Conservation (phyloP, 176 grass and related monocot species). For the Oryza punctata region DNA sequence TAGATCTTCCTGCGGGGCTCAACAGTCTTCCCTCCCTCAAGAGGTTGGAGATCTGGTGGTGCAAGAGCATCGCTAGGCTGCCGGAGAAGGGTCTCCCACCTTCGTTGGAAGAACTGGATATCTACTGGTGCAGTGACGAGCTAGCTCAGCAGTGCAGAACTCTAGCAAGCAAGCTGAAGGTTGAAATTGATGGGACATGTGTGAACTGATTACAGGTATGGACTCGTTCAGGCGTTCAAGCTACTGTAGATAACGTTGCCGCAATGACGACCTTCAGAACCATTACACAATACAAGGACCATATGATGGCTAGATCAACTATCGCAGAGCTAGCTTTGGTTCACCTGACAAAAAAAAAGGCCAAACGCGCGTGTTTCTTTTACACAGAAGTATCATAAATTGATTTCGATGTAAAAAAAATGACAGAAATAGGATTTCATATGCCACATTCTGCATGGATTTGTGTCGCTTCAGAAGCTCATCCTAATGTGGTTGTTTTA, state of each 20-base stretch:
- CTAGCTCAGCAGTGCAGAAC: neutral
- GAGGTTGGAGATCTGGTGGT: fast-evolving
- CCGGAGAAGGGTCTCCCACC: constrained; percentile 1
- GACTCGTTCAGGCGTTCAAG: no score
- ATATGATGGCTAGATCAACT: neutral
- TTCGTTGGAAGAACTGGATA: neutral
- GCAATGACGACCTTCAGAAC: neutral
- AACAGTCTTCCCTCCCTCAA: constrained; percentile 36
- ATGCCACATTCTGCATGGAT: no score
- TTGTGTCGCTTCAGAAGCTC: no score
- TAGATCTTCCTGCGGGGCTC: constrained; percentile 15
- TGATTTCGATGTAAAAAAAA: neutral
- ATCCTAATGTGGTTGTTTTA: no score
- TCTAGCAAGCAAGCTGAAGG: constrained; percentile 10
- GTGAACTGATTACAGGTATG: neutral
- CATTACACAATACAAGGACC: neutral
- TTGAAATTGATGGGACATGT: fast-evolving
- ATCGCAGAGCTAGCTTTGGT: neutral
- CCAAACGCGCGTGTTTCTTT: neutral
- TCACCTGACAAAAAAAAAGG: neutral
- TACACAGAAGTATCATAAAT: neutral
- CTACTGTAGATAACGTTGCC: no score
- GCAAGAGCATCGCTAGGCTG: neutral
- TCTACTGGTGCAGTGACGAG: neutral
- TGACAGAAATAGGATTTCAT: neutral